Evolutionary conservation across 345 rosid genomes (phyloP), one percentile per base, ranked within the genome.

Genomic region (Brassica juncea): DNA sequence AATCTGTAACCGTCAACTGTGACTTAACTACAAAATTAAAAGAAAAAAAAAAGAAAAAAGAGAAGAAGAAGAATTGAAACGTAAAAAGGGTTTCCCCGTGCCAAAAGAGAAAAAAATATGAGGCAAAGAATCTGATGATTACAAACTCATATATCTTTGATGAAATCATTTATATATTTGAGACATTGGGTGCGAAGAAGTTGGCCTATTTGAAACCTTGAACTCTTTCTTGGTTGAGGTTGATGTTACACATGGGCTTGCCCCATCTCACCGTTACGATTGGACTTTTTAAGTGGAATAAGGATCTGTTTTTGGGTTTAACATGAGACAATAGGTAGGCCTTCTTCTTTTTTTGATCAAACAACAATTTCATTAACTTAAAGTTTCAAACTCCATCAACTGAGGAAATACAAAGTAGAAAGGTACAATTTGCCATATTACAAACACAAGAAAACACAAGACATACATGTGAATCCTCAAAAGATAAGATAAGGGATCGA

Each of bases 1-100:
- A 77, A 71, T 71, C 76, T 71, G 2, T 54, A 77, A 54, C 81
- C 81, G 32, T 77, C 81, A 63, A 70, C 16, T 70, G 42, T 63
- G 71, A 70, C 75, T 34, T 9, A 30, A 62, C 44, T 10, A 74
- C 12, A 15, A 30, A 28, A 34, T 21, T 25, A 4, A 21, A 57
- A 19, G 1, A 19, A 19, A 19, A 19, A 19, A 19, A 27, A 27
- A 27, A 2, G 3, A 27, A 27, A 2, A 27, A 27, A 27, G 2
- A 2, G 2, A 27, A 27, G 30, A 59, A 23, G 12, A 77, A 25
- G 14, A 16, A 69, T 61, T 28, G 59, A 23, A 34, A 34, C 64
- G 80, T 77, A 61, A 77, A 61, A 35, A 14, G 37, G 16, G 47
- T 19, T 76, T 68, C 79, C 73, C 58, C 79, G 49, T 76, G 80